Evolutionary conservation across 306 rosid genomes (phyloP), one percentile per base, ranked within the genome.

Genomic region (Hippophae rhamnoides): DNA sequence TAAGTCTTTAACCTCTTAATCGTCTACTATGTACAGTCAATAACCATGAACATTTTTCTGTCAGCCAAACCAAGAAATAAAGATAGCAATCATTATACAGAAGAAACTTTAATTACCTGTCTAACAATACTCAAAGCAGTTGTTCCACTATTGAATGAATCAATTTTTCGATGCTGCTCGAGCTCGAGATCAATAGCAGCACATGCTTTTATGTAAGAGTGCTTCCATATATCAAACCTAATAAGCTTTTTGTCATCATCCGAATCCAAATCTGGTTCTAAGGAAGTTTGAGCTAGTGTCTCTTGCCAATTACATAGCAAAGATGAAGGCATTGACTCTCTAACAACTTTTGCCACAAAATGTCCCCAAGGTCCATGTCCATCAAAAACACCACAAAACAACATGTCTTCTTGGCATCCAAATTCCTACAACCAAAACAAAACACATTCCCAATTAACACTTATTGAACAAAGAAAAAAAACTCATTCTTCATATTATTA

Each of bases 291-390:
- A 27, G 77, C 68, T 31, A 90, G 69, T 48, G 93, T 71, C 60
- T 92, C 89, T 47, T 92, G 95, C 98, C 98, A 92, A 52, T 78
- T 83, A 62, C 85, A 76, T 23, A 92, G 70, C 72, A 92, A 68
- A 67, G 95, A 72, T 9, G 72, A 64, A 41, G 96, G 89, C 96
- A 92, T 76, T 31, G 89, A 76, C 64, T 92, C 81, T 69, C 95
- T 83, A 6, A 88, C 81, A 49, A 57, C 71, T 72, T 92, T 92
- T 4, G 98, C 83, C 73, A 92, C 95, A 70, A 81, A 85, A 69
- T 92, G 96, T 41, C 98, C 98, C 98, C 98, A 92, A 18, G 84
- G 76, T 0, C 98, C 98, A 47, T 92, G 98, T 42, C 98, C 98
- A 54, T 92, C 98, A 66, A 87, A 92, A 7, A 92, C 73, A 41